These are phyloP conservation scores for Gossypioides kirkii DNA, from an alignment of 345 rosid species.

Conservation along the genomic window DNA sequence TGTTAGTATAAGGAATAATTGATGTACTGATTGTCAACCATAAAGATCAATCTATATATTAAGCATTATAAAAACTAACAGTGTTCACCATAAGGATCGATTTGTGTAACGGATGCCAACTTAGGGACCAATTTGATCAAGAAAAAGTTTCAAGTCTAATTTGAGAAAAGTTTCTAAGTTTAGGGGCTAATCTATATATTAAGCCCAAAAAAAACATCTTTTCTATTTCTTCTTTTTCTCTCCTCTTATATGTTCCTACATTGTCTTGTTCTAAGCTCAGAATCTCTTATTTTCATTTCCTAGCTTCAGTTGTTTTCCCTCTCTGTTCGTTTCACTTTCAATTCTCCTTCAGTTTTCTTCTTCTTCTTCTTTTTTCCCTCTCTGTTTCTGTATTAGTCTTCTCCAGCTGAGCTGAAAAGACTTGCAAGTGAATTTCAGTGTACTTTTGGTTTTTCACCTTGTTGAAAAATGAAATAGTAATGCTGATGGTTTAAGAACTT, in stretches of 20 bases:
- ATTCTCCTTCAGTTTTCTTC: constrained; percentile 13
- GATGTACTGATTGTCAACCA: too few species aligned
- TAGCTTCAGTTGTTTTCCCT: constrained; percentile 26
- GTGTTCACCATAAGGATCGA: too few species aligned
- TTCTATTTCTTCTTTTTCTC: constrained; percentile 17
- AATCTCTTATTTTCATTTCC: constrained; percentile 42
- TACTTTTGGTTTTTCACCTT: constrained; percentile 18
- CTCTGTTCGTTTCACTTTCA: constrained; percentile 19
- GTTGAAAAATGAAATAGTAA: constrained; percentile 20
- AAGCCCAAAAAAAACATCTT: constrained; percentile 8
- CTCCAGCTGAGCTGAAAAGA: constrained; percentile 8
- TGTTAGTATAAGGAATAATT: too few species aligned
- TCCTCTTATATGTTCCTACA: constrained; percentile 28
- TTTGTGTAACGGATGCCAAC: too few species aligned
- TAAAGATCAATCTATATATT: too few species aligned
- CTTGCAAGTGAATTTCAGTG: constrained; percentile 13
- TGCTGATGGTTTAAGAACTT: constrained; percentile 19
- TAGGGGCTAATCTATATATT: too few species aligned
- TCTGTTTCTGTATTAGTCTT: constrained; percentile 16
- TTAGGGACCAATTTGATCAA: too few species aligned
- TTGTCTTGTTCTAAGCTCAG: constrained; percentile 49
- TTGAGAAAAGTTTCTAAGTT: too few species aligned
- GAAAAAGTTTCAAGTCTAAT: too few species aligned
- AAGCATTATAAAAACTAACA: too few species aligned
- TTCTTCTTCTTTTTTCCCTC: neutral